Conservation (phyloP, 2,329 filamentous ascomycete genomes). For the Xylariaceae sp. region DNA sequence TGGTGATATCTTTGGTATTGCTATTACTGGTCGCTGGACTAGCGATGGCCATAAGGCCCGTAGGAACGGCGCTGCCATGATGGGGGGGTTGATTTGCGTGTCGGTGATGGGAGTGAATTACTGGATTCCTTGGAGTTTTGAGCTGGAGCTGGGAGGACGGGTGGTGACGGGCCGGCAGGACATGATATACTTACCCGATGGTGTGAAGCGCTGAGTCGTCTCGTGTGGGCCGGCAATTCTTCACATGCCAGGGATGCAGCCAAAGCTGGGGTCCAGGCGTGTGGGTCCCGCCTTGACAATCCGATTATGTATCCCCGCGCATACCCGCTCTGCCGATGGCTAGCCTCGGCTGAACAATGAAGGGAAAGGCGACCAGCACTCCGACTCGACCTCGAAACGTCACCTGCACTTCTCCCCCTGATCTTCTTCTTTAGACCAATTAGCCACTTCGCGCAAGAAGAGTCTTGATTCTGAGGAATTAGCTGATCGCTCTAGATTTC, state of each 20-base stretch:
- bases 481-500: background rate
- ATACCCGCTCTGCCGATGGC: conserved; percentile 9
- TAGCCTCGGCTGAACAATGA: conserved; percentile 22
- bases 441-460: background rate
- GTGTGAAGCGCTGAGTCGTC: no score
- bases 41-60: conserved; percentile 32
- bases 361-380: background rate
- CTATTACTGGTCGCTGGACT: conserved; percentile 29
- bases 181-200: no score
- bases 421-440: background rate
- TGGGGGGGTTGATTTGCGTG: background rate
- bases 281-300: background rate
- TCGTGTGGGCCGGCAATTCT: background rate
- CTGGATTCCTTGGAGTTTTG: background rate
- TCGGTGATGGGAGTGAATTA: background rate
- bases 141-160: background rate
- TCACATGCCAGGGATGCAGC: background rate
- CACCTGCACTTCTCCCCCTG: background rate
- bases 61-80: conserved; percentile 33
- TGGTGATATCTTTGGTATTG: conserved; percentile 21
- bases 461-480: background rate
- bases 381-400: conserved; percentile 8
- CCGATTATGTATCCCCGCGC: background rate
- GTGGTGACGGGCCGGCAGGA: conserved; percentile 10
- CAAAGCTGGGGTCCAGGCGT: background rate